phyloP scores from a whole-genome alignment of 495 filamentous ascomycete genomes.

The Talaromyces wortmannii region DNA sequence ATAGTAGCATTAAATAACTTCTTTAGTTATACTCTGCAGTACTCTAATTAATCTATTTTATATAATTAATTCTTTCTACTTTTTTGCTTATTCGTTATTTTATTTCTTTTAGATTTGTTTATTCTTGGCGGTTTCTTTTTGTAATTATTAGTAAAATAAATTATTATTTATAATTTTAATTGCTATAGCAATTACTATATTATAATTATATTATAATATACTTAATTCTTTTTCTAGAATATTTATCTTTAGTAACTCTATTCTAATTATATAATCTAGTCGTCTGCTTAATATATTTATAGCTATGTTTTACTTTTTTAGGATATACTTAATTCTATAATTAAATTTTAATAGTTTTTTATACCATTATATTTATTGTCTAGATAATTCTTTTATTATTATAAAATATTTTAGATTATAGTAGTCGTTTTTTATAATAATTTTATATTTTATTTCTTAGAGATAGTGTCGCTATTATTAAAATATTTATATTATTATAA shows the following conservation, averaged over 20 bases:
- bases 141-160: not conserved
- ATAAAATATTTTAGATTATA: constrained; percentile 13
- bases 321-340: constrained; percentile 10
- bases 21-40: not conserved
- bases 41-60: constrained; percentile 8
- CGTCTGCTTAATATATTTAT: constrained; percentile 4
- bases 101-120: not conserved
- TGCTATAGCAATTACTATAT: not conserved
- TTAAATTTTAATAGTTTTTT: constrained; percentile 5
- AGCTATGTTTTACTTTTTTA: constrained; percentile 8
- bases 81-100: not conserved
- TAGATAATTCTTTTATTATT: constrained; percentile 8
- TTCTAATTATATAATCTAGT: constrained; percentile 6
- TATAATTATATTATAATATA: constrained; percentile 4
- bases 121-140: not conserved
- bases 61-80: constrained; percentile 4
- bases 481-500: no score
- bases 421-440: constrained; percentile 13
- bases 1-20: constrained; percentile 6
- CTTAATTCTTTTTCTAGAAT: constrained; percentile 3
- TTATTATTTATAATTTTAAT: constrained; percentile 1
- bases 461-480: constrained; percentile 9
- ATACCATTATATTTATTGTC: constrained; percentile 7
- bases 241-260: constrained; percentile 5
- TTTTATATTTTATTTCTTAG: not conserved